These are phyloP conservation scores for Debaryomyces robertsiae DNA, from an alignment of 1,139 yeast genomes.

Conservation along the genomic window DNA sequence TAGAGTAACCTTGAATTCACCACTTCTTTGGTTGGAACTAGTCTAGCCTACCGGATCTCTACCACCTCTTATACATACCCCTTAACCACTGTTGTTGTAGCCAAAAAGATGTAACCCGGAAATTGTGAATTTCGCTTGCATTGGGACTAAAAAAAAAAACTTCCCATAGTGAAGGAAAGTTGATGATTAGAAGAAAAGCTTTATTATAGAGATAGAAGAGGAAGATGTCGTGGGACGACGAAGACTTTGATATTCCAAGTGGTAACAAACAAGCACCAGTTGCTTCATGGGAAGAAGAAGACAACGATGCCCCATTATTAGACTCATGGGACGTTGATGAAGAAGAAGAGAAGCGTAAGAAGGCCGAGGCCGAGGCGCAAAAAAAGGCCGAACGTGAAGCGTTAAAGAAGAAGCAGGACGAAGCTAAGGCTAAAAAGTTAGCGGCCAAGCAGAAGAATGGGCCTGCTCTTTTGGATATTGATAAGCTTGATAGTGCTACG, in stretches of 20 bases:
- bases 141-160: slow-evolving; percentile 3
- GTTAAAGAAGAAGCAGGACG: slow-evolving; percentile 41
- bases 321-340: slow-evolving; percentile 82
- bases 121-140: slow-evolving; percentile 1
- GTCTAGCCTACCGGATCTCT: not conserved
- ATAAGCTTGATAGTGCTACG: slow-evolving; percentile 63
- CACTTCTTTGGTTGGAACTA: not conserved
- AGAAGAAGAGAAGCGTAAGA: slow-evolving; percentile 58
- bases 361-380: slow-evolving; percentile 46
- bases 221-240: slow-evolving; percentile 74
- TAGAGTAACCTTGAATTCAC: no score
- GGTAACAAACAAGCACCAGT: slow-evolving; percentile 46
- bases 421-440: slow-evolving; percentile 45
- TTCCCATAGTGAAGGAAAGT: not conserved
- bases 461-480: slow-evolving; percentile 51
- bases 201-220: slow-evolving; percentile 2
- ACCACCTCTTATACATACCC: not conserved
- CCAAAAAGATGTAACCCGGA: slow-evolving; percentile 7
- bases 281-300: slow-evolving; percentile 83
- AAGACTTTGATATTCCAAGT: slow-evolving; percentile 78
- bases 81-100: not conserved
- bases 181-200: not conserved
- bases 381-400: slow-evolving; percentile 47
- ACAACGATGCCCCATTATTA: slow-evolving; percentile 69
- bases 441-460: slow-evolving; percentile 32